phyloP scores from a whole-genome alignment of 2,329 filamentous ascomycete species.

The Cladophialophora chaetospira region DNA sequence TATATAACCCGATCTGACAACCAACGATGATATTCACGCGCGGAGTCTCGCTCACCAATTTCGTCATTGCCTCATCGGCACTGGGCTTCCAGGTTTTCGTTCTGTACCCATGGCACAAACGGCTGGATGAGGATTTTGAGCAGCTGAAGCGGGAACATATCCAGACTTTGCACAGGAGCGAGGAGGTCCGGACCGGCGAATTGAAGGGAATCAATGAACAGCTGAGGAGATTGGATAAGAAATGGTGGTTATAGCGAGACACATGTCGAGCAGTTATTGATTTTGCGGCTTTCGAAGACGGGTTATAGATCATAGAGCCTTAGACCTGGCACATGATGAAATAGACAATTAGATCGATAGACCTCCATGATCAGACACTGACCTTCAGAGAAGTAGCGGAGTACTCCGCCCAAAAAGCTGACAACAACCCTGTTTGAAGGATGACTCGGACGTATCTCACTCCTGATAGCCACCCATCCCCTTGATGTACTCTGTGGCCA shows the following conservation, averaged over 20 bases:
- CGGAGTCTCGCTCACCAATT: slow-evolving; percentile 64
- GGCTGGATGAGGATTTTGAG: slow-evolving; percentile 64
- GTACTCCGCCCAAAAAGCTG: too few relatives aligned
- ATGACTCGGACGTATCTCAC: too few relatives aligned
- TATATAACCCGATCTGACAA: not conserved
- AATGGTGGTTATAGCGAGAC: not conserved
- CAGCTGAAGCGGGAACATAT: slow-evolving; percentile 61
- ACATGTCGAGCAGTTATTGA: too few relatives aligned
- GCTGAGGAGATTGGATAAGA: slow-evolving; percentile 9
- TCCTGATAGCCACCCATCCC: too few relatives aligned
- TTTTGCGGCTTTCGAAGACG: not conserved
- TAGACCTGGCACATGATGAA: not conserved
- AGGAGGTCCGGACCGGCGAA: slow-evolving; percentile 16
- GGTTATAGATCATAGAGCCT: not conserved
- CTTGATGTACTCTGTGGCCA: not conserved
- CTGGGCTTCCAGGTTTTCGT: slow-evolving; percentile 69
- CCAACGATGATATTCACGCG: slow-evolving; percentile 50
- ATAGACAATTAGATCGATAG: too few relatives aligned
- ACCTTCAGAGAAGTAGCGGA: too few relatives aligned
- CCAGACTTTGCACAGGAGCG: slow-evolving; percentile 36
- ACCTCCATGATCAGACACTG: too few relatives aligned
- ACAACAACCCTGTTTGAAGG: too few relatives aligned
- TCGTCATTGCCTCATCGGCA: slow-evolving; percentile 65
- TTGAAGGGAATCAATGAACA: slow-evolving; percentile 26
- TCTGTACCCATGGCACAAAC: slow-evolving; percentile 70